Percentiles rank a stretch among this genome's conserved stretches.
phyloP scores from a whole-genome alignment of 257 asterid species.

The Voacanga thouarsii region DNA sequence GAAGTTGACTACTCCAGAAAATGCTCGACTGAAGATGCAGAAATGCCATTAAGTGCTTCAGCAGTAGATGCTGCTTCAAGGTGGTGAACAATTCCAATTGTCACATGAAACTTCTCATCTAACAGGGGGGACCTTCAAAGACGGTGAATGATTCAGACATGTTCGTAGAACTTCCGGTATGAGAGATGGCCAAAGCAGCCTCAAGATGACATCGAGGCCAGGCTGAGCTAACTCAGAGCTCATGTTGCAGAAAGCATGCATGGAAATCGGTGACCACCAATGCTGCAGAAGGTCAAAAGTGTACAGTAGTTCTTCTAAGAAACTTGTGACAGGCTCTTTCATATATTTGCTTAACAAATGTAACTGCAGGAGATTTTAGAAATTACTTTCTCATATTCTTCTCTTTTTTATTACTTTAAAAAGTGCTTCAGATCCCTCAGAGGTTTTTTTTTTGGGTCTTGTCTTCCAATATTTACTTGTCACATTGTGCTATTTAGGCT shows the following conservation, averaged over 20 bases:
- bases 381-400: neutral
- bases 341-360: conserved; percentile 7
- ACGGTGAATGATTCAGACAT: neutral
- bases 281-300: conserved; percentile 3
- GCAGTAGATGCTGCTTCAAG: conserved; percentile 26
- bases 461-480: neutral
- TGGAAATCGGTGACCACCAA: neutral
- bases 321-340: neutral
- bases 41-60: conserved; percentile 29
- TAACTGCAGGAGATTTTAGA: neutral
- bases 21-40: conserved; percentile 24
- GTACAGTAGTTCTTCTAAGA: conserved; percentile 11
- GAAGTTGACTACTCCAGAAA: conserved; percentile 34
- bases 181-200: neutral
- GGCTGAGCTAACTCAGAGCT: neutral
- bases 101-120: neutral
- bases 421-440: neutral
- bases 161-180: neutral
- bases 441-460: neutral
- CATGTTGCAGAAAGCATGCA: neutral
- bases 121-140: neutral
- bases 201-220: neutral
- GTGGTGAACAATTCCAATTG: conserved; percentile 10
- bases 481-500: conserved; percentile 1
- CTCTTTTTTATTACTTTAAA: neutral